Conservation (phyloP, 129 eudicot genomes). For the Flaveria ramosissima region DNA sequence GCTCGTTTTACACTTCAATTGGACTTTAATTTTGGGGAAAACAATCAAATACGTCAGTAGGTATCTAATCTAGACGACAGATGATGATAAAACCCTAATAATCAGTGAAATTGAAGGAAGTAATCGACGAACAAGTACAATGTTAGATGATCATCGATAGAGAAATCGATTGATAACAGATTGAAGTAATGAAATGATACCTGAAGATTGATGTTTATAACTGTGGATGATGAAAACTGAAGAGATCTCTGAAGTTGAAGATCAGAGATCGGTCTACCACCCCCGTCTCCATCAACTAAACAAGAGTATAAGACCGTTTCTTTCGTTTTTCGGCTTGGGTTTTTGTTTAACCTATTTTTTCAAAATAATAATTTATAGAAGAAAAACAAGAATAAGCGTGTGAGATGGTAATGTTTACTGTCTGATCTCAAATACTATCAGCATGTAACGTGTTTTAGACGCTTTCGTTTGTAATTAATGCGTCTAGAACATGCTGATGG, state of each 20-base stretch:
- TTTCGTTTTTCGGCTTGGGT: constrained; percentile 33
- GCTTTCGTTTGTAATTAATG: no score
- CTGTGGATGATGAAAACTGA: constrained; percentile 21
- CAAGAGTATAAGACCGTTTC: constrained; percentile 43
- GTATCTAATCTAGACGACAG: not conserved
- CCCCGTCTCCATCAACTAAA: constrained; percentile 55
- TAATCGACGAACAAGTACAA: constrained; percentile 15
- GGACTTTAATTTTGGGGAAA: constrained; percentile 17
- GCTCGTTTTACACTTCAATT: not conserved
- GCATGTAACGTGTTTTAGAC: no score
- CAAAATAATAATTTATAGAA: no score
- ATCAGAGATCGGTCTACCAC: constrained; percentile 51
- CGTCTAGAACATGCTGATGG: no score
- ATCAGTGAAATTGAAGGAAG: constrained; percentile 2
- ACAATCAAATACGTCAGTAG: not conserved
- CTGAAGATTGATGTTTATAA: constrained; percentile 37
- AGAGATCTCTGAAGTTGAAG: constrained; percentile 36
- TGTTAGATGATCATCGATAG: constrained; percentile 27
- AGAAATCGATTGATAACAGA: not conserved
- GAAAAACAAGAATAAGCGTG: not conserved
- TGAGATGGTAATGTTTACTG: no score
- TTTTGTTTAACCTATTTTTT: constrained; percentile 16
- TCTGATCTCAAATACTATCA: no score
- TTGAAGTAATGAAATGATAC: constrained; percentile 19
- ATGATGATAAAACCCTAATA: constrained; percentile 18